A percentile compares a stretch with the other conserved stretches of the same genome.
Evolutionary conservation across 1,139 yeast genomes (phyloP).

Genomic region (Hansenula lynferdii): DNA sequence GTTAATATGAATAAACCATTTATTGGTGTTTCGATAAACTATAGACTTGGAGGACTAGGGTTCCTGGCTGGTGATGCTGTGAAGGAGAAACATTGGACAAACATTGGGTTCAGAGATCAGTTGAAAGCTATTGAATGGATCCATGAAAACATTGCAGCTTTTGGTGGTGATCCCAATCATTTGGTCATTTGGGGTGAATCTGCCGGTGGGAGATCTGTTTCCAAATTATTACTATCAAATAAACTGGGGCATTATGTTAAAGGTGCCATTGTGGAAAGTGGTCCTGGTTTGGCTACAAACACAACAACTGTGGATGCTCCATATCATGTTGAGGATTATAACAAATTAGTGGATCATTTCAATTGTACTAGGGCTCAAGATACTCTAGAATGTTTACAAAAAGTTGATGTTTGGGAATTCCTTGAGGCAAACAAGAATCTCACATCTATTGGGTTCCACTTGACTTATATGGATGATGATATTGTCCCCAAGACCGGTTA

Average conservation of each 20-base stretch:
- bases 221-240: conserved; percentile 23
- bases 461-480: conserved; percentile 16
- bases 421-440: conserved; percentile 13
- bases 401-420: conserved; percentile 8
- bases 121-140: conserved; percentile 33
- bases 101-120: conserved; percentile 31
- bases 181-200: conserved; percentile 33
- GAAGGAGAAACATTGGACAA: conserved; percentile 18
- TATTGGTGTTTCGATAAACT: conserved; percentile 31
- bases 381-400: conserved; percentile 16
- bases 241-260: conserved; percentile 18
- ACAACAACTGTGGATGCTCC: conserved; percentile 1
- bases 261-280: conserved; percentile 26
- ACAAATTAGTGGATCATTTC: conserved; percentile 8
- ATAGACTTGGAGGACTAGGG: conserved; percentile 30
- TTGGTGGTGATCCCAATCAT: conserved; percentile 34
- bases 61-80: conserved; percentile 25
- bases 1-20: conserved; percentile 24
- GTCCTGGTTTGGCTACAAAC: conserved; percentile 12
- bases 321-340: conserved; percentile 9
- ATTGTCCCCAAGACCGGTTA: conserved; percentile 11
- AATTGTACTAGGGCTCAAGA: conserved; percentile 13
- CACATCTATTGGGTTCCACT: conserved; percentile 12
- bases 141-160: conserved; percentile 26
- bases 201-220: conserved; percentile 32